Conservation (phyloP, 768 basidiomycete genomes). For the Xerocomellus intermedius region DNA sequence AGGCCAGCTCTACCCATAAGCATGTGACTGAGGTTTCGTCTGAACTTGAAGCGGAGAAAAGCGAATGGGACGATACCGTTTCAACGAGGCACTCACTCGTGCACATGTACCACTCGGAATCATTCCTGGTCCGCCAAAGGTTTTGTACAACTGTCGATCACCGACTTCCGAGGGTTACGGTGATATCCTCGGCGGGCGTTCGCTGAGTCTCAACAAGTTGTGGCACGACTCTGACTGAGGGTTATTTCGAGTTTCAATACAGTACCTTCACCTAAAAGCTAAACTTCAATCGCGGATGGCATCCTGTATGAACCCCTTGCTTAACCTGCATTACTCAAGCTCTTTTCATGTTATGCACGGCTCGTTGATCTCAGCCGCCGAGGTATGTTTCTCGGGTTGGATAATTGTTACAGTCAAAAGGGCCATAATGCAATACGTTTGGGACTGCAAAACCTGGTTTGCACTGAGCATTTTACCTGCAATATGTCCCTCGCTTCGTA, state of each 20-base stretch:
- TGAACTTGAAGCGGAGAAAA: too few species aligned
- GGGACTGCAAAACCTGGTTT: conserved; percentile 20
- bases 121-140: neutral
- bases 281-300: neutral
- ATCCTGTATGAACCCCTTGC: neutral
- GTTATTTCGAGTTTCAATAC: neutral
- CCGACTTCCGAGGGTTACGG: too few species aligned
- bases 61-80: too few species aligned
- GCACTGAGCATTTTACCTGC: conserved; percentile 5
- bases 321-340: neutral
- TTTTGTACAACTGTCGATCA: too few species aligned
- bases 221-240: neutral
- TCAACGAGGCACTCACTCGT: too few species aligned
- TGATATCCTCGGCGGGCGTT: too few species aligned
- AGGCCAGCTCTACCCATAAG: too few species aligned
- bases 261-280: neutral
- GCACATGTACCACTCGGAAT: neutral
- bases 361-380: neutral
- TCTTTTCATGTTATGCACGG: neutral
- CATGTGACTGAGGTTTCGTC: too few species aligned
- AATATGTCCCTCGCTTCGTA: conserved; percentile 3
- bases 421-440: conserved; percentile 29
- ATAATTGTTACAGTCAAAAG: conserved; percentile 9
- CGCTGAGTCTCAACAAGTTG: neutral
- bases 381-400: conserved; percentile 18